Evolutionary conservation across 345 rosid species (phyloP).

Genomic region (Brassica rapa): DNA sequence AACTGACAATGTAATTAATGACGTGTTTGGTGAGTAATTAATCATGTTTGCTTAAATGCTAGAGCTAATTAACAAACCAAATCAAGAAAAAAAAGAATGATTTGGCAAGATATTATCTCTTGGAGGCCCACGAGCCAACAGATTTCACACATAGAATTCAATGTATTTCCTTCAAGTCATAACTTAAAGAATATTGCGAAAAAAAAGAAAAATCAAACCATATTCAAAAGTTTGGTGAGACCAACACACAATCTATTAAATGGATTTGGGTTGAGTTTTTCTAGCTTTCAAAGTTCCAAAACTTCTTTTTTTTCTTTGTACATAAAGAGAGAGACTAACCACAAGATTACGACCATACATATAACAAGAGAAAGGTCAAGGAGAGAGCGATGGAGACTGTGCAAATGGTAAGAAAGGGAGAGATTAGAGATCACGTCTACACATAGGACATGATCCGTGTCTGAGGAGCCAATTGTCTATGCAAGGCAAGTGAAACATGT

Average conservation of each 20-base stretch:
- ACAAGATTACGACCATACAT: conserved; percentile 19
- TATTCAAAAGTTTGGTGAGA: conserved; percentile 35
- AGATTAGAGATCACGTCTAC: conserved; percentile 84
- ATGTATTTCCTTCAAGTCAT: conserved; percentile 30
- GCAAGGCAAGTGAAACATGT: conserved; percentile 96
- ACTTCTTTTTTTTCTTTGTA: conserved; percentile 32
- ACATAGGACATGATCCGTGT: conserved; percentile 93
- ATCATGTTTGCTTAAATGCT: conserved; percentile 8
- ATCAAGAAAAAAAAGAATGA: conserved; percentile 13
- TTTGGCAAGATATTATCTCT: conserved; percentile 30
- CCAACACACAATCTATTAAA: conserved; percentile 33
- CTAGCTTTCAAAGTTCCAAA: conserved; percentile 15
- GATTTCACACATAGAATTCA: conserved; percentile 19
- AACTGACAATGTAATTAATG: conserved; percentile 1
- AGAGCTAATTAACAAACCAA: conserved; percentile 22
- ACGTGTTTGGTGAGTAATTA: conserved; percentile 21
- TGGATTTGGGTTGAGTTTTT: conserved; percentile 8
- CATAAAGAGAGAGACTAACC: conserved; percentile 21
- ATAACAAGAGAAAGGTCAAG: not conserved
- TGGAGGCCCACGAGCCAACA: conserved; percentile 33
- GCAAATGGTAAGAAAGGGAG: conserved; percentile 23
- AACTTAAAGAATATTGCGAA: conserved; percentile 18
- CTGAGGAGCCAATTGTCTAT: conserved; percentile 95
- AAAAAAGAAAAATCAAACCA: conserved; percentile 24
- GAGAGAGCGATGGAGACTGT: conserved; percentile 19